Conservation (phyloP, 345 rosid genomes). For the Arabis hirsuta region DNA sequence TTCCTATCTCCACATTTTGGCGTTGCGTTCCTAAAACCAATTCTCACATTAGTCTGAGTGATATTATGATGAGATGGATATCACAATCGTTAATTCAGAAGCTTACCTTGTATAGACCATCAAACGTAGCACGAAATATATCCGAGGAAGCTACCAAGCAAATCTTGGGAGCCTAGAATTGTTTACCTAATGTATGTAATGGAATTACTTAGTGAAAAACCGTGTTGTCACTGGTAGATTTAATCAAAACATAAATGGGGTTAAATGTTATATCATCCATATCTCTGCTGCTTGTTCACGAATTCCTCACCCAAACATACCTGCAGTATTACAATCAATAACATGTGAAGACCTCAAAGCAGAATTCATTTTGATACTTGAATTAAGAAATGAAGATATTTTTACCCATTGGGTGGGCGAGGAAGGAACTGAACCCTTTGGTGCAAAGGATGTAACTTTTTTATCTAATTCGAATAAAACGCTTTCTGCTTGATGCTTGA, state of each 20-base stretch:
- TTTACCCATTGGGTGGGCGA: constrained; percentile 67
- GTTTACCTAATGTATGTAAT: constrained; percentile 51
- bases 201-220: constrained; percentile 3
- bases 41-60: constrained; percentile 23
- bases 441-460: constrained; percentile 53
- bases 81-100: neutral
- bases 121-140: constrained; percentile 83
- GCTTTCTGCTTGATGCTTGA: constrained; percentile 54
- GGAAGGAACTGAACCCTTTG: constrained; percentile 61
- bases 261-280: constrained; percentile 56
- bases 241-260: neutral
- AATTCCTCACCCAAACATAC: constrained; percentile 69
- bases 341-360: neutral
- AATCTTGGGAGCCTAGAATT: constrained; percentile 72
- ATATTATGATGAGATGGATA: constrained; percentile 4
- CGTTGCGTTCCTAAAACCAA: constrained; percentile 64
- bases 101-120: constrained; percentile 74
- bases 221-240: constrained; percentile 1
- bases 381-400: neutral
- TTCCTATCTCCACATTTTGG: constrained; percentile 72
- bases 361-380: neutral
- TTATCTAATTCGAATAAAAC: constrained; percentile 68
- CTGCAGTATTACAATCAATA: constrained; percentile 42
- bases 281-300: constrained; percentile 70
- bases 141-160: constrained; percentile 84